Base-by-base conservation (phyloP, 148 eudicot species). In the Chenopodium quinoa region DNA sequence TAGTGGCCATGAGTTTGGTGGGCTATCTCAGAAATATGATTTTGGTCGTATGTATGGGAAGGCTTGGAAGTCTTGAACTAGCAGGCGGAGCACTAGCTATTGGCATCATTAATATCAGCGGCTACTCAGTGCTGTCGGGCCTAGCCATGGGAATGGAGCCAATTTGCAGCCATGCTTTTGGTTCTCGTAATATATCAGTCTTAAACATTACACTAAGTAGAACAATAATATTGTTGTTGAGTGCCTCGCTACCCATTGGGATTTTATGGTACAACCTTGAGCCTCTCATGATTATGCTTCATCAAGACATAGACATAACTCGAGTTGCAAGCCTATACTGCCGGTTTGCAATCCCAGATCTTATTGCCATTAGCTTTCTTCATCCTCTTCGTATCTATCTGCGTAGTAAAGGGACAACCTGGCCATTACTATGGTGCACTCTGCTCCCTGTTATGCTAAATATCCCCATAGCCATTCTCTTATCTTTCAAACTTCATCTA, bases 141-240 rank as follows among this genome's bases (percentile, higher is more conserved):
- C 89, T 94, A 73, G 93, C 98, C 81, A 88, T 86, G 92, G 98
- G 98, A 44, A 91, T 94, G 96, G 98, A 94, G 82, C 98, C 98
- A 58, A 85, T 94, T 25, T 94, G 96, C 79, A 94, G 96, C 92
- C 98, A 94, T 83, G 97, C 92, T 54, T 90, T 87, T 77, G 98
- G 98, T 37, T 92, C 96, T 40, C 82, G 83, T 74, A 94, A 94
- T 82, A 82, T 83, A 34, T 71, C 88, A 14, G 78, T 92, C 80
- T 84, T 84, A 48, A 82, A 86, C 68, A 85, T 87, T 47, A 87
- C 90, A 7, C 83, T 92, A 60, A 89, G 81, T 75, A 84, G 93
- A 87, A 94, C 91, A 19, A 90, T 90, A 10, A 29, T 91, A 16
- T 79, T 94, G 86, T 73, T 94, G 74, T 81, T 94, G 22, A 71